A percentile compares a stretch with the other conserved stretches of the same genome.
phyloP scores from a whole-genome alignment of 108 stramenopile genomes.

The Nitzschia inconspicua region DNA sequence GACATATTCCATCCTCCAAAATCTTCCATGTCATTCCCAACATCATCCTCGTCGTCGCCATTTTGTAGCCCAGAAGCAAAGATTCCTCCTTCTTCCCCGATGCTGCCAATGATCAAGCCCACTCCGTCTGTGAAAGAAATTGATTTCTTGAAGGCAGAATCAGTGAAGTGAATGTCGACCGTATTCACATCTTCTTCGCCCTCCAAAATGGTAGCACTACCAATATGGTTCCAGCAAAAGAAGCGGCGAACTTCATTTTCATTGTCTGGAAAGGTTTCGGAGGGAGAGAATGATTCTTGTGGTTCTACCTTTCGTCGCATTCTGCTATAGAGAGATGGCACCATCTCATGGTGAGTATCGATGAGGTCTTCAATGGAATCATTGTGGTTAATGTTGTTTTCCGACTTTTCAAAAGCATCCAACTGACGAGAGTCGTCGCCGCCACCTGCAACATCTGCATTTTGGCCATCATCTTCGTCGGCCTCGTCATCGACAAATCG shows the following conservation, averaged over 20 bases:
- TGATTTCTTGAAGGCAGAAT: constrained; percentile 56
- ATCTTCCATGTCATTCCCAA: constrained; percentile 32
- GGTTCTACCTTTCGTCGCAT: constrained; percentile 8
- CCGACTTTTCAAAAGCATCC: neutral
- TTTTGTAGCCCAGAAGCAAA: constrained; percentile 73
- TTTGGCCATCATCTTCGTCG: constrained; percentile 26
- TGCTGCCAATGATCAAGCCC: constrained; percentile 71
- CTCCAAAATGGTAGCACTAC: constrained; percentile 49
- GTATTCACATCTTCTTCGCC: constrained; percentile 53
- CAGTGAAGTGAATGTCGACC: constrained; percentile 69
- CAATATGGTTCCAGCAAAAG: constrained; percentile 86
- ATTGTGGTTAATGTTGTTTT: neutral
- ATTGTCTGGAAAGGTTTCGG: constrained; percentile 64
- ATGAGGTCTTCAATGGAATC: no score
- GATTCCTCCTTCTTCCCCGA: constrained; percentile 79
- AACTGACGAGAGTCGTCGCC: neutral
- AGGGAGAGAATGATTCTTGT: constrained; percentile 76
- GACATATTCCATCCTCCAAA: constrained; percentile 40
- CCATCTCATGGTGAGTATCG: no score
- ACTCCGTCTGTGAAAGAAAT: constrained; percentile 71
- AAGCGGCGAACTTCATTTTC: constrained; percentile 74
- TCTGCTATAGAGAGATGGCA: no score
- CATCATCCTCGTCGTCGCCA: constrained; percentile 55
- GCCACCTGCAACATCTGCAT: neutral
- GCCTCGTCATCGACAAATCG: constrained; percentile 56